These are phyloP conservation scores for Oleoguttula mirabilis DNA, from an alignment of 495 filamentous ascomycete genomes.

Conservation along the genomic window DNA sequence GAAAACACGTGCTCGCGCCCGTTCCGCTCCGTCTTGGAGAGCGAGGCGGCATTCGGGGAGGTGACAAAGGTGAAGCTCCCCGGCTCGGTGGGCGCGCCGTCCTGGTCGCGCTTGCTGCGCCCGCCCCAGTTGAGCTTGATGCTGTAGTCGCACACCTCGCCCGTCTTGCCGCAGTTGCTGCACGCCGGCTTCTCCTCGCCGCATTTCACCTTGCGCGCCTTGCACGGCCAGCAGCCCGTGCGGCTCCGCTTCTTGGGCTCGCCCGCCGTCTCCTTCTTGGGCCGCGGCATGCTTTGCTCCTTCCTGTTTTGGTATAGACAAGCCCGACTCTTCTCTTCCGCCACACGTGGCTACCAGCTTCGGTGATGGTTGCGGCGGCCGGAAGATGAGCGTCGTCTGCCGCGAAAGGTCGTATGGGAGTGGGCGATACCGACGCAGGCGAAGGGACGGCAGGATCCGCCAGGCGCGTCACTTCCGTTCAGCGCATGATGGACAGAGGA, in stretches of 20 bases:
- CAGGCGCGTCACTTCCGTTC: too few relatives aligned
- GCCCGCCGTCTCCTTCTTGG: constrained; percentile 28
- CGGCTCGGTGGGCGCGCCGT: constrained; percentile 8
- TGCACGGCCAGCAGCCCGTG: constrained; percentile 77
- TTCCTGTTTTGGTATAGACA: too few relatives aligned
- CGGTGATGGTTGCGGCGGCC: too few relatives aligned
- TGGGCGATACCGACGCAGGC: too few relatives aligned
- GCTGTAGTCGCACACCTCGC: constrained; percentile 74
- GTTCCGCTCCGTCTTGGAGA: not conserved
- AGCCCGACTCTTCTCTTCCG: too few relatives aligned
- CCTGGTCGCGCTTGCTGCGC: constrained; percentile 39
- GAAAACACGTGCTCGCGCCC: constrained; percentile 17
- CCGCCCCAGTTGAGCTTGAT: constrained; percentile 79
- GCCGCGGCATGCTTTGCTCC: constrained; percentile 26
- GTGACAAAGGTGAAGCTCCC: constrained; percentile 13
- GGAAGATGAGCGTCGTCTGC: too few relatives aligned
- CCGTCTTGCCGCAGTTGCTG: constrained; percentile 62
- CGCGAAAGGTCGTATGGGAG: too few relatives aligned
- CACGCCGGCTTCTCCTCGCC: constrained; percentile 73
- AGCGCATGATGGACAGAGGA: too few relatives aligned
- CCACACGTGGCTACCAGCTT: too few relatives aligned
- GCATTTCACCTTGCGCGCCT: constrained; percentile 77
- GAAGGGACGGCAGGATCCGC: too few relatives aligned
- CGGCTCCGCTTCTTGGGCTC: constrained; percentile 53
- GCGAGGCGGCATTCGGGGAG: not conserved